These are phyloP conservation scores for Paecilomyces niveus DNA, from an alignment of 2,329 filamentous ascomycete species.

Conservation along the genomic window DNA sequence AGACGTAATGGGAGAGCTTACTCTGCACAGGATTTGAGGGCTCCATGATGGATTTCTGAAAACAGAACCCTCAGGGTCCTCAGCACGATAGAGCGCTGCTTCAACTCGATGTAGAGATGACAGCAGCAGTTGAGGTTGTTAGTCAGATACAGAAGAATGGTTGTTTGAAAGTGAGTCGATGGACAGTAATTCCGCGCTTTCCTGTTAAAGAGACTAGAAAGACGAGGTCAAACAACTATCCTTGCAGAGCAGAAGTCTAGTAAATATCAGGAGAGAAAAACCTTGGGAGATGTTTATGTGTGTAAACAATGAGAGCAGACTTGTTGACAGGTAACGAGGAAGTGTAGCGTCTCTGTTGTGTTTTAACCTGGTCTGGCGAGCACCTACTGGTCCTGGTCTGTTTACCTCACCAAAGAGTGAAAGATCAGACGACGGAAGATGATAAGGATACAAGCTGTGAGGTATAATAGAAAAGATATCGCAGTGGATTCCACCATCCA, in stretches of 20 bases:
- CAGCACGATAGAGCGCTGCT: too few species aligned
- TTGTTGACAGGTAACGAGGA: neutral
- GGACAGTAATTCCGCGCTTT: too few species aligned
- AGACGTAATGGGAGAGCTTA: neutral
- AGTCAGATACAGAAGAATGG: too few species aligned
- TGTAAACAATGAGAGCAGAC: neutral
- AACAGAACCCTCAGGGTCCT: too few species aligned
- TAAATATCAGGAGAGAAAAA: neutral
- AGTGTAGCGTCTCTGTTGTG: neutral
- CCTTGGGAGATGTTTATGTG: too few species aligned
- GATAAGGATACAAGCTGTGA: neutral
- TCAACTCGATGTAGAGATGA: too few species aligned
- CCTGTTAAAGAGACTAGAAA: too few species aligned
- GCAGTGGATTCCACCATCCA: too few species aligned
- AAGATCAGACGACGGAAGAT: neutral
- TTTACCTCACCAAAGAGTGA: neutral
- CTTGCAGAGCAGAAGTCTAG: neutral
- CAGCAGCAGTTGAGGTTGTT: too few species aligned
- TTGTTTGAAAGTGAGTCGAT: too few species aligned
- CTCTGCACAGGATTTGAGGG: neutral
- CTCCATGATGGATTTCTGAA: neutral
- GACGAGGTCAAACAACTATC: too few species aligned
- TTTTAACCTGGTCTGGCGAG: neutral
- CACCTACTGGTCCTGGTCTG: neutral
- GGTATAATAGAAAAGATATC: too few species aligned